These are phyloP conservation scores for Suillus occidentalis DNA, from an alignment of 768 basidiomycete genomes.

Conservation along the genomic window DNA sequence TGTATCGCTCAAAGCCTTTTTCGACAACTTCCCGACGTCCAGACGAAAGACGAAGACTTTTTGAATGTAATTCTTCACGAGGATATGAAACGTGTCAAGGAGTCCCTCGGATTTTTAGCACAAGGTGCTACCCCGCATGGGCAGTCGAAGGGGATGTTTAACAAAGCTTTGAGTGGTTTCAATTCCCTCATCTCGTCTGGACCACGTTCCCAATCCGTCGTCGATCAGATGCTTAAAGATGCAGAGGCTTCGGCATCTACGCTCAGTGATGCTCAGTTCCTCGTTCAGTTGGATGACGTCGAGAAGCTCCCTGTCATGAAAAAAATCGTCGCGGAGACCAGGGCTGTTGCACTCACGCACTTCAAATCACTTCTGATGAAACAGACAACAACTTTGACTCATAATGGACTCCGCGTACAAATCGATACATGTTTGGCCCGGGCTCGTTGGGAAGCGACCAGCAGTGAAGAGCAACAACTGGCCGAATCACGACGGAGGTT, in stretches of 20 bases:
- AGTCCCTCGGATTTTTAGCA: background rate
- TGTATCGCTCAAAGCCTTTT: slow-evolving; percentile 11
- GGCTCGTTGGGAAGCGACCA: slow-evolving; percentile 6
- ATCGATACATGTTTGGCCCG: background rate
- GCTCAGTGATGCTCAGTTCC: slow-evolving; percentile 17
- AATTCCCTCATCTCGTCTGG: background rate
- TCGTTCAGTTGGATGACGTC: slow-evolving; percentile 11
- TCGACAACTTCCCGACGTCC: background rate
- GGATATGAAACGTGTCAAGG: slow-evolving; percentile 3
- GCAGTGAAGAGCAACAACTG: slow-evolving; percentile 12
- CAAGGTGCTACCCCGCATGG: background rate
- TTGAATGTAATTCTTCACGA: slow-evolving; percentile 8
- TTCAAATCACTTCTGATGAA: background rate
- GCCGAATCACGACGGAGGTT: slow-evolving; percentile 14
- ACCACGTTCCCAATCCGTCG: background rate
- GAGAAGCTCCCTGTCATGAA: slow-evolving; percentile 11
- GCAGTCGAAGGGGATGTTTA: background rate
- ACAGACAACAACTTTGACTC: slow-evolving; percentile 3
- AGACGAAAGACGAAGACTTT: background rate
- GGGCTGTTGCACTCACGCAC: background rate
- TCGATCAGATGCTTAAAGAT: slow-evolving; percentile 10
- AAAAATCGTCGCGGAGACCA: background rate
- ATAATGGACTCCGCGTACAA: slow-evolving; percentile 13
- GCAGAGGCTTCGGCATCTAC: background rate
- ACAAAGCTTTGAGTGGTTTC: background rate